Conservation (phyloP, 2,329 filamentous ascomycete genomes). For the Colletotrichum sp. region DNA sequence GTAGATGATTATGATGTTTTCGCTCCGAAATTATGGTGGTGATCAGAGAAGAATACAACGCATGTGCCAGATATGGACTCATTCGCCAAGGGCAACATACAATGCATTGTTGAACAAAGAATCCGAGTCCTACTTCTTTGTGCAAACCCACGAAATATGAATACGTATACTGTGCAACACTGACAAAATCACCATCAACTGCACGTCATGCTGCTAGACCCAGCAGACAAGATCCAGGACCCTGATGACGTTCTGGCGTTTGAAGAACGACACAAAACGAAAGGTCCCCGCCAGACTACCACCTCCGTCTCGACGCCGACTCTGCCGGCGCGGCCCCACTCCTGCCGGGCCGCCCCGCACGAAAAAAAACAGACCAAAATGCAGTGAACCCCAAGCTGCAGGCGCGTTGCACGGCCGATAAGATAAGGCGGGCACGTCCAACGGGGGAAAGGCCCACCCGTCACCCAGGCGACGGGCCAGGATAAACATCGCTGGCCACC, state of each 20-base stretch:
- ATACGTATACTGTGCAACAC: not conserved
- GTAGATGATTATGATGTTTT: not conserved
- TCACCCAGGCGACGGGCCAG: slow-evolving; percentile 15
- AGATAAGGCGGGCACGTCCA: not conserved
- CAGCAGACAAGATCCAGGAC: not conserved
- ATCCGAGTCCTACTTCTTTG: not conserved
- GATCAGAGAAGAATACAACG: not conserved
- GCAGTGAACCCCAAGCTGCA: slow-evolving; percentile 6
- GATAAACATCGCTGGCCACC: slow-evolving; percentile 11
- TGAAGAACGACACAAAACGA: not conserved
- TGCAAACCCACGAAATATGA: not conserved
- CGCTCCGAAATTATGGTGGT: rapidly evolving
- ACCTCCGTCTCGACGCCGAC: not conserved
- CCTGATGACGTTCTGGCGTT: not conserved
- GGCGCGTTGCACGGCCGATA: slow-evolving; percentile 9
- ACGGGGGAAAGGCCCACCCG: not conserved
- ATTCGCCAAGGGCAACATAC: not conserved
- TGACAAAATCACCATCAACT: not conserved
- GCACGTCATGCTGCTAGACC: not conserved
- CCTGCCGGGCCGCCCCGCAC: slow-evolving; percentile 13
- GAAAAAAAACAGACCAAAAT: not conserved
- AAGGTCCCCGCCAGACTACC: not conserved
- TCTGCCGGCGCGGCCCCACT: not conserved
- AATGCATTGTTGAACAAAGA: not conserved
- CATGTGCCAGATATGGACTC: rapidly evolving